phyloP scores from a whole-genome alignment of 257 asterid genomes.

The Apocynum venetum region DNA sequence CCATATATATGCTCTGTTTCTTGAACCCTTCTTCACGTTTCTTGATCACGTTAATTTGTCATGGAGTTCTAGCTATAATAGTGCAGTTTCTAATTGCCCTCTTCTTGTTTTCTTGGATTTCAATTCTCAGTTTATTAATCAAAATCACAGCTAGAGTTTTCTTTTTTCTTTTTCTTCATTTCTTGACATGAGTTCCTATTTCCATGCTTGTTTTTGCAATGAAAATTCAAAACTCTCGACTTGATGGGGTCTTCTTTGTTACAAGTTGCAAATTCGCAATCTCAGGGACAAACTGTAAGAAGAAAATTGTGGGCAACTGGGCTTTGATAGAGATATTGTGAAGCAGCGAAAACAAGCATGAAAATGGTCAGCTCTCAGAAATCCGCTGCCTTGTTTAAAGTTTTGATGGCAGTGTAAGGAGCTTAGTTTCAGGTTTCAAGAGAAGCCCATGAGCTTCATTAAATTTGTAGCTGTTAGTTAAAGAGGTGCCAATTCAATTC shows the following conservation, averaged over 20 bases:
- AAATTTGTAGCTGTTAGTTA: constrained; percentile 29
- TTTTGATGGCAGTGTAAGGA: constrained; percentile 10
- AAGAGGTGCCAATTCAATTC: constrained; percentile 6
- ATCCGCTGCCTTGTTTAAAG: not conserved
- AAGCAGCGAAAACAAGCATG: constrained; percentile 62
- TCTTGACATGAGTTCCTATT: constrained; percentile 30
- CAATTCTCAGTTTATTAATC: not conserved
- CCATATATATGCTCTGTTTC: not conserved
- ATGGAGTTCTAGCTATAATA: not conserved
- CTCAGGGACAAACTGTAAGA: not conserved
- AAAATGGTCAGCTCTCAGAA: constrained; percentile 40
- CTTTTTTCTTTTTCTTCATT: not conserved
- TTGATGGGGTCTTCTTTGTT: too few relatives aligned
- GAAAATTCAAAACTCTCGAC: not conserved
- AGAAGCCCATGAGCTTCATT: constrained; percentile 71
- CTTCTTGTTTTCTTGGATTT: not conserved
- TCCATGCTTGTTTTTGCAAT: constrained; percentile 59
- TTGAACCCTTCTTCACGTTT: not conserved
- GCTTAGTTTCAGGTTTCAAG: constrained; percentile 36
- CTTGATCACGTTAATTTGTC: not conserved
- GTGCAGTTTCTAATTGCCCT: not conserved
- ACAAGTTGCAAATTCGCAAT: not conserved
- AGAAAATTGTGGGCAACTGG: not conserved
- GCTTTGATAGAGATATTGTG: constrained; percentile 11
- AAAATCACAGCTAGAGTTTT: not conserved